Evolutionary conservation across 2,329 filamentous ascomycete genomes (phyloP).

Genomic region (Chaetomium olivaceum): DNA sequence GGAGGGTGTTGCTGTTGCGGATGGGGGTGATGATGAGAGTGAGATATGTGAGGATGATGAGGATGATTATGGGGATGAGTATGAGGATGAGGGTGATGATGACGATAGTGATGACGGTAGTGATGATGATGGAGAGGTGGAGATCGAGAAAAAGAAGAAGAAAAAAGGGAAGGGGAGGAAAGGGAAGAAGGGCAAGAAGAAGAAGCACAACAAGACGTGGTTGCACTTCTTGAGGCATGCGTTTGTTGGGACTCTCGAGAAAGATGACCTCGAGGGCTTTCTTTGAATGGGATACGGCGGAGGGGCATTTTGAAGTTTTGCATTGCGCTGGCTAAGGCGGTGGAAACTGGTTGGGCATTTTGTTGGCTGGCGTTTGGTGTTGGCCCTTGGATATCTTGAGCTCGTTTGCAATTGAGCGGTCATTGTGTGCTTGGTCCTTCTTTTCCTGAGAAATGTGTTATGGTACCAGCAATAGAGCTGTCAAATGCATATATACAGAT

Average conservation of each 20-base stretch:
- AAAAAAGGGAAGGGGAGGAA: slow-evolving; percentile 44
- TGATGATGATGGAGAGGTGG: slow-evolving; percentile 35
- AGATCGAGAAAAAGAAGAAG: slow-evolving; percentile 46
- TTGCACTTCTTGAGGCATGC: slow-evolving; percentile 74
- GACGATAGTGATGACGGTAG: slow-evolving; percentile 25
- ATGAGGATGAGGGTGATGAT: slow-evolving; percentile 33
- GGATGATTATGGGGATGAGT: slow-evolving; percentile 25
- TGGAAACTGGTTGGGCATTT: slow-evolving; percentile 3
- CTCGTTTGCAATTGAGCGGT: not conserved
- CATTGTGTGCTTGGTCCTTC: not conserved
- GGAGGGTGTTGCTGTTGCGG: slow-evolving; percentile 24
- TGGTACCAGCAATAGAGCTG: not conserved
- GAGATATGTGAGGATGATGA: slow-evolving; percentile 31
- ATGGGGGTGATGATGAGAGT: slow-evolving; percentile 35
- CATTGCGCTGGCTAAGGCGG: slow-evolving; percentile 1
- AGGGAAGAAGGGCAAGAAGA: slow-evolving; percentile 50
- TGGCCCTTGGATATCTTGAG: not conserved
- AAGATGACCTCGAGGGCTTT: slow-evolving; percentile 61
- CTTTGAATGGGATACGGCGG: not conserved
- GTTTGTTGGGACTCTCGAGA: slow-evolving; percentile 72
- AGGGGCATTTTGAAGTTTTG: not conserved
- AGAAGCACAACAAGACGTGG: slow-evolving; percentile 69
- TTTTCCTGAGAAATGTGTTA: not conserved
- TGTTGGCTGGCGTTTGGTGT: slow-evolving; percentile 6
- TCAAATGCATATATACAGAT: not conserved